Percentiles rank a stretch among this genome's conserved stretches.
phyloP scores from a whole-genome alignment of 257 asterid genomes.

The Solanum pinnatisectum region DNA sequence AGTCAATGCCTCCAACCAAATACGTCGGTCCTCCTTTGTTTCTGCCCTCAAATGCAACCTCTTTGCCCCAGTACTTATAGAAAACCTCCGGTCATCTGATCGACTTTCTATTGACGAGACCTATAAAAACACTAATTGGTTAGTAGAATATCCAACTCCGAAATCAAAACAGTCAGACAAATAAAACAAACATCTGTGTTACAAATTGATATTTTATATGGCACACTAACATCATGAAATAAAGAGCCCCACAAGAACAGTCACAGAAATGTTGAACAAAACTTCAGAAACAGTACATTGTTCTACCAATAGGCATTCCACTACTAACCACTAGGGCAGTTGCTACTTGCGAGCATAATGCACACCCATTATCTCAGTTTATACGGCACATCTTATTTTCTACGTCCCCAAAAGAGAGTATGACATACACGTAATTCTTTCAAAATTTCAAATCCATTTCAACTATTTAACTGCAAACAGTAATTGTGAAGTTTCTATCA shows the following conservation, averaged over 20 bases:
- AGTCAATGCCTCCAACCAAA: constrained; percentile 17
- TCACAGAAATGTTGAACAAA: background rate
- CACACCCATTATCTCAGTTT: background rate
- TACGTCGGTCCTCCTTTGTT: constrained; percentile 3
- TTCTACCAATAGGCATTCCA: background rate
- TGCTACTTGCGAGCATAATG: background rate
- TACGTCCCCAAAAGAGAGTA: background rate
- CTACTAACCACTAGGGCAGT: background rate
- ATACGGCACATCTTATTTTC: background rate
- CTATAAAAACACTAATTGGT: background rate
- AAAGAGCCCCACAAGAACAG: background rate
- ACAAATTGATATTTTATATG: background rate
- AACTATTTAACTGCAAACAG: background rate
- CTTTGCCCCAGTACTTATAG: constrained; percentile 11
- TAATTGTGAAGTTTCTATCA: background rate
- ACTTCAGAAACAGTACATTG: background rate
- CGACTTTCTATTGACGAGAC: constrained; percentile 15
- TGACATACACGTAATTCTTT: background rate
- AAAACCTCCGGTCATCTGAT: constrained; percentile 22
- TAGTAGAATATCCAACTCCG: background rate
- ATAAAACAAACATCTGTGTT: background rate
- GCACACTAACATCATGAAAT: background rate
- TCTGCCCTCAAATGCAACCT: constrained; percentile 21
- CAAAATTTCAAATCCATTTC: background rate
- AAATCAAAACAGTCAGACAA: background rate